A percentile compares a stretch with the other conserved stretches of the same genome.
Evolutionary conservation across 2,329 filamentous ascomycete species (phyloP).

Genomic region (Cladophialophora chaetospira): DNA sequence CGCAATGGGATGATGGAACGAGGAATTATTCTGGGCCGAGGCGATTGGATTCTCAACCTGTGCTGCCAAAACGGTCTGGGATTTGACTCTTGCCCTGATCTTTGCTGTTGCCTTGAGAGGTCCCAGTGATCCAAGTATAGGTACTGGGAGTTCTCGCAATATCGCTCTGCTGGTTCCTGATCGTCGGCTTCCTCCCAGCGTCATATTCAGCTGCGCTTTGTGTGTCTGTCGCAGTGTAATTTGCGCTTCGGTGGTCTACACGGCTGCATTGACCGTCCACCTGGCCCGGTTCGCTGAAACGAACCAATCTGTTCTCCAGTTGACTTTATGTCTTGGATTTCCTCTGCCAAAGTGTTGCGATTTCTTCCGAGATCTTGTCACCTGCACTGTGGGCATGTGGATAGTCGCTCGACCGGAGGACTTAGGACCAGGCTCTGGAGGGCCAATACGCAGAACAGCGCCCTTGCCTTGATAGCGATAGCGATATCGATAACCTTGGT

Average conservation of each 20-base stretch:
- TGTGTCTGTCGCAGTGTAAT: neutral
- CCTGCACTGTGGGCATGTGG: slow-evolving; percentile 3
- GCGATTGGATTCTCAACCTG: slow-evolving; percentile 13
- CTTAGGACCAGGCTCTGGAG: slow-evolving; percentile 3
- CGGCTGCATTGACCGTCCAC: neutral
- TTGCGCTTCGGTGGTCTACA: neutral
- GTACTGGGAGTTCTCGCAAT: slow-evolving; percentile 21
- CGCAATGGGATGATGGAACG: neutral
- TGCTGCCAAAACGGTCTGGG: slow-evolving; percentile 4
- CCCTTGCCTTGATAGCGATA: neutral
- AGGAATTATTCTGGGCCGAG: neutral
- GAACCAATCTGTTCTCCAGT: neutral
- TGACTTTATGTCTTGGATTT: neutral
- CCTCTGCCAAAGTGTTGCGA: neutral
- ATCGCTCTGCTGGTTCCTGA: slow-evolving; percentile 14
- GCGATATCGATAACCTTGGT: slow-evolving; percentile 8
- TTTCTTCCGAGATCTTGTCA: slow-evolving; percentile 11
- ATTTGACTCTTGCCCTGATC: slow-evolving; percentile 17
- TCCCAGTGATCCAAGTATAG: slow-evolving; percentile 6
- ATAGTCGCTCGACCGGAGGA: neutral
- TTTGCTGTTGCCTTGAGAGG: slow-evolving; percentile 15
- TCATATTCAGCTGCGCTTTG: slow-evolving; percentile 15
- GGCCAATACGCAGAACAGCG: neutral
- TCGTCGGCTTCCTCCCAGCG: slow-evolving; percentile 21
- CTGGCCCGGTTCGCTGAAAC: neutral